These are phyloP conservation scores for Moesziomyces sp. DNA, from an alignment of 1,284 basidiomycete species.

Conservation along the genomic window DNA sequence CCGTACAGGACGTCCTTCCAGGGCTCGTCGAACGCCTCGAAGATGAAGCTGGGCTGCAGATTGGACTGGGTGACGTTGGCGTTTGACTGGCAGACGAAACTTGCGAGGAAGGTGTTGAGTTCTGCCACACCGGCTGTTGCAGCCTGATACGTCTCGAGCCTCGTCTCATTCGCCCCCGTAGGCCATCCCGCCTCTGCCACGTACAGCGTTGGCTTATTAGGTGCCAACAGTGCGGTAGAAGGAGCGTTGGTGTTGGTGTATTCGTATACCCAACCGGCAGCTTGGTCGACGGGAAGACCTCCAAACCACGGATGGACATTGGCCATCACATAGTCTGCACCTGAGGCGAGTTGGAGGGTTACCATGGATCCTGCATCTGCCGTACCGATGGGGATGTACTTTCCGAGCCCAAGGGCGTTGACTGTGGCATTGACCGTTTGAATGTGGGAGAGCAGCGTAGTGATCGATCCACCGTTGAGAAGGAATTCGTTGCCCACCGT, in stretches of 20 bases:
- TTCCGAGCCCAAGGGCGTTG: slow-evolving; percentile 66
- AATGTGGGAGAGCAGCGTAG: slow-evolving; percentile 76
- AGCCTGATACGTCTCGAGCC: slow-evolving; percentile 29
- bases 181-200: slow-evolving; percentile 97
- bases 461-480: slow-evolving; percentile 37
- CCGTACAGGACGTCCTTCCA: slow-evolving; percentile 84
- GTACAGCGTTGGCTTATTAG: slow-evolving; percentile 77
- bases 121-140: slow-evolving; percentile 47
- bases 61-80: slow-evolving; percentile 78
- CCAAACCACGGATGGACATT: slow-evolving; percentile 84
- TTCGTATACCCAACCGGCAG: slow-evolving; percentile 76
- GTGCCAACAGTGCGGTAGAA: slow-evolving; percentile 60
- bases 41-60: slow-evolving; percentile 60
- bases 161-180: slow-evolving; percentile 71
- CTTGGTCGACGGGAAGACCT: slow-evolving; percentile 76
- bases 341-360: slow-evolving; percentile 76
- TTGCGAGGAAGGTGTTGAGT: slow-evolving; percentile 76
- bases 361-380: slow-evolving; percentile 83
- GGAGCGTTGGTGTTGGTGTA: slow-evolving; percentile 76
- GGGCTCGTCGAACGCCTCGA: slow-evolving; percentile 81
- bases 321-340: slow-evolving; percentile 76
- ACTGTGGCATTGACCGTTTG: slow-evolving; percentile 74
- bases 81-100: slow-evolving; percentile 89
- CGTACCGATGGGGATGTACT: slow-evolving; percentile 80
- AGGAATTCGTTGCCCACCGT: slow-evolving; percentile 71